Percentiles rank a stretch among this genome's conserved stretches.
These are phyloP conservation scores for Phytophthora sansomeana DNA, from an alignment of 352 stramenopile genomes.

Conservation along the genomic window DNA sequence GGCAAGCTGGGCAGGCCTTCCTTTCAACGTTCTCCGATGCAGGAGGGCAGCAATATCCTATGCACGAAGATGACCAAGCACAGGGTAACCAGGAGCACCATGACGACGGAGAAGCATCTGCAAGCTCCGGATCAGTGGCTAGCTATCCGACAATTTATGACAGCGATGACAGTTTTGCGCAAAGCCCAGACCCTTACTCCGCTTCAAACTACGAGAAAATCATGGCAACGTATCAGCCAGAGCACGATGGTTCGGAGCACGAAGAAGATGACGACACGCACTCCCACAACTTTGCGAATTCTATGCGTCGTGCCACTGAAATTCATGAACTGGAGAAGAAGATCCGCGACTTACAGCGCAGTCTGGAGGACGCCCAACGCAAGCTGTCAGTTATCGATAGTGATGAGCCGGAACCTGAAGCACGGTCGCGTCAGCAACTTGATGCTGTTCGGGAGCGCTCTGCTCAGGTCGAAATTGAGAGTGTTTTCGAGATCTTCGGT, in stretches of 20 bases:
- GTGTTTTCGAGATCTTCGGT: slow-evolving; percentile 60
- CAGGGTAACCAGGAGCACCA: slow-evolving; percentile 29
- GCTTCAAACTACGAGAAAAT: slow-evolving; percentile 68
- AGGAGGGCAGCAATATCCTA: slow-evolving; percentile 26
- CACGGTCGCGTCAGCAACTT: slow-evolving; percentile 28
- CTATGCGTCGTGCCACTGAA: slow-evolving; percentile 39
- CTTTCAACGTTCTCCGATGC: slow-evolving; percentile 57
- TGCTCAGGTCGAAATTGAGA: slow-evolving; percentile 53
- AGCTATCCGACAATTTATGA: slow-evolving; percentile 49
- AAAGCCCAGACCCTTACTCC: slow-evolving; percentile 60
- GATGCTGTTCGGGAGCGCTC: slow-evolving; percentile 57
- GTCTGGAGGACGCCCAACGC: slow-evolving; percentile 63
- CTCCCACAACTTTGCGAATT: slow-evolving; percentile 30
- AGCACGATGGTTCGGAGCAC: slow-evolving; percentile 38
- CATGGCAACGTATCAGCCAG: slow-evolving; percentile 54
- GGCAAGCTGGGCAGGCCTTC: slow-evolving; percentile 64
- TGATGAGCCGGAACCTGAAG: slow-evolving; percentile 62
- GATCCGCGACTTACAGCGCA: slow-evolving; percentile 65
- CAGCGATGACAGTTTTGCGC: slow-evolving; percentile 32
- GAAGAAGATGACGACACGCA: slow-evolving; percentile 38
- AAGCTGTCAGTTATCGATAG: slow-evolving; percentile 69
- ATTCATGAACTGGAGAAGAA: slow-evolving; percentile 71
- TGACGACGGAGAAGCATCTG: slow-evolving; percentile 22
- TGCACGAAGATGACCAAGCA: slow-evolving; percentile 10
- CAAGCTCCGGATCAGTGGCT: slow-evolving; percentile 42